Evolutionary conservation across 768 basidiomycete species (phyloP).

Genomic region (Termitomyces sp.): DNA sequence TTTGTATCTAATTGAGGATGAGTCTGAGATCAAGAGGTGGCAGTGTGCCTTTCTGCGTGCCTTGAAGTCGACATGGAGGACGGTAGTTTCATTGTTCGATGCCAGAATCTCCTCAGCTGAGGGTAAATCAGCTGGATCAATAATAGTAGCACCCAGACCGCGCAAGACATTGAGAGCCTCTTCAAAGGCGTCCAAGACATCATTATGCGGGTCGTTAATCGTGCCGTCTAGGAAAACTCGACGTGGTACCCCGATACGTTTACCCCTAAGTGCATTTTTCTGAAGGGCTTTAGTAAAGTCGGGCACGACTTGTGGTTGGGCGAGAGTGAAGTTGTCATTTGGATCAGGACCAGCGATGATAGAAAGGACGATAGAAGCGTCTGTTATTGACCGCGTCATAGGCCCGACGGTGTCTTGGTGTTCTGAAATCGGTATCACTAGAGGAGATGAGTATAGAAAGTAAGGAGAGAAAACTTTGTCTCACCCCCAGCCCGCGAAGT

Average conservation of each 20-base stretch:
- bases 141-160: constrained; percentile 41
- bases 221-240: constrained; percentile 28
- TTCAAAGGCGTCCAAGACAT: constrained; percentile 33
- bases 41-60: constrained; percentile 20
- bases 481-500: constrained; percentile 55
- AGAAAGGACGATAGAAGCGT: constrained; percentile 51
- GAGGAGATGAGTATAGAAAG: neutral
- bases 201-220: constrained; percentile 26
- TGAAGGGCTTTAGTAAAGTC: constrained; percentile 51
- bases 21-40: neutral
- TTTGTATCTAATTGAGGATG: constrained; percentile 34
- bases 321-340: constrained; percentile 48
- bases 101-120: constrained; percentile 43
- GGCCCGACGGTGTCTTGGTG: constrained; percentile 60
- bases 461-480: neutral
- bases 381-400: constrained; percentile 45
- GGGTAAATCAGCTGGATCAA: constrained; percentile 60
- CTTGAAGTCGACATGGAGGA: constrained; percentile 56
- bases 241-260: constrained; percentile 50
- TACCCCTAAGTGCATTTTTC: constrained; percentile 40
- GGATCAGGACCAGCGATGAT: constrained; percentile 50
- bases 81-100: constrained; percentile 50
- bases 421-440: constrained; percentile 51
- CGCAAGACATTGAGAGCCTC: constrained; percentile 30
- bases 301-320: constrained; percentile 46